Percentiles rank a stretch among this genome's conserved stretches.
phyloP scores from a whole-genome alignment of 2,329 filamentous ascomycete genomes.

The Botrytis sinoallii region DNA sequence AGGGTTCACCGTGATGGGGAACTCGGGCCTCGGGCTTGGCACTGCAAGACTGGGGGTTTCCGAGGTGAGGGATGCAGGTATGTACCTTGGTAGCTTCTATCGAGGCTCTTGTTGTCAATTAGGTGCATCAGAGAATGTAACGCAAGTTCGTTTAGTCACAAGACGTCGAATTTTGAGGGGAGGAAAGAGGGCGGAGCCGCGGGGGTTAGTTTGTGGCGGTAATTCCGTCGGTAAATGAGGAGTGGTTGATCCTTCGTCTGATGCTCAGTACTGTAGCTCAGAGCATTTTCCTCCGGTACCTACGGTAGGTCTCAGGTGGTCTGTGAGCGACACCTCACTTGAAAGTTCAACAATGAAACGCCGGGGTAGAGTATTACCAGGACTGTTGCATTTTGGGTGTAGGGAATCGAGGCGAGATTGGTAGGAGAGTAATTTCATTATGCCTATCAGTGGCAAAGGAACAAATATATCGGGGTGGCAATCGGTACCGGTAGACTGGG shows the following conservation, averaged over 20 bases:
- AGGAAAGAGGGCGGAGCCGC: background rate
- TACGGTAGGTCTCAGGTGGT: background rate
- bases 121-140: background rate
- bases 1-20: background rate
- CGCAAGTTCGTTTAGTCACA: background rate
- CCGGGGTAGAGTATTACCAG: background rate
- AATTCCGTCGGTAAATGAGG: background rate
- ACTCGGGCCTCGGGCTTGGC: constrained; percentile 7
- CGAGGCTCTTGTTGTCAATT: background rate
- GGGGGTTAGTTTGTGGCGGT: background rate
- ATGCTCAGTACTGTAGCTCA: background rate
- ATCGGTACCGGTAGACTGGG: background rate
- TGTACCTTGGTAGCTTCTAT: background rate
- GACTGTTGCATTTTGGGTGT: background rate
- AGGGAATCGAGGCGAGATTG: background rate
- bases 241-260: background rate
- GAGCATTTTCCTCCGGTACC: background rate
- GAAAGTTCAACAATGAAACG: background rate
- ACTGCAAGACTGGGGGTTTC: background rate
- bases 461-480: background rate
- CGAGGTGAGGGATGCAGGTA: background rate
- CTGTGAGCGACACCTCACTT: too few species aligned
- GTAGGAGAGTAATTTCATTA: background rate
- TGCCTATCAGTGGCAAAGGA: background rate
- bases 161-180: background rate